Conservation (phyloP, 1,284 basidiomycete species). For the Leccinum angustisporum region DNA sequence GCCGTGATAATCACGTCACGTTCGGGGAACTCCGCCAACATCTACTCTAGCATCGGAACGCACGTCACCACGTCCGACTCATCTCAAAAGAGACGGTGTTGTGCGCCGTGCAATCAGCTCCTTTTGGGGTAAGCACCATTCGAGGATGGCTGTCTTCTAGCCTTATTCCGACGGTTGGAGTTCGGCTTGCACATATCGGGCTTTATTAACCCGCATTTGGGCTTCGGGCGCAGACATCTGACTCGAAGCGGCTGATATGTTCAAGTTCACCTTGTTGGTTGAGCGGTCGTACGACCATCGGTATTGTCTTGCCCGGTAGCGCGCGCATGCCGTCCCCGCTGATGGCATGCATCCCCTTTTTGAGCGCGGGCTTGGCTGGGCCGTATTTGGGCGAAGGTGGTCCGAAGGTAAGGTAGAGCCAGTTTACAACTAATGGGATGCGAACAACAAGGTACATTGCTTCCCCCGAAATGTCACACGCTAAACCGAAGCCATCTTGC, state of each 20-base stretch:
- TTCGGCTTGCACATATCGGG: constrained; percentile 8
- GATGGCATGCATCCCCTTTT: not conserved
- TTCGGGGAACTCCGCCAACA: constrained; percentile 16
- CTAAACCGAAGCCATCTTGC: not conserved
- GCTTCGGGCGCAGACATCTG: not conserved
- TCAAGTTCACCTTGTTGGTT: no score
- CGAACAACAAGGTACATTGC: not conserved
- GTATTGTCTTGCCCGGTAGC: constrained; percentile 2
- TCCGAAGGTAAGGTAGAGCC: not conserved
- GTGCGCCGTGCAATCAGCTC: not conserved
- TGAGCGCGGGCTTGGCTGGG: not conserved
- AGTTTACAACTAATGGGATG: no score
- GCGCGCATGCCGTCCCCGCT: constrained; percentile 7
- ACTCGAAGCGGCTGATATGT: not conserved
- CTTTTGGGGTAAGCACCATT: not conserved
- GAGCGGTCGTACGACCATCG: constrained; percentile 3
- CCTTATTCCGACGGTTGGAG: not conserved
- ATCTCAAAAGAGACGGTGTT: constrained; percentile 1
- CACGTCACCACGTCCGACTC: not conserved
- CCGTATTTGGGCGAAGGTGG: not conserved
- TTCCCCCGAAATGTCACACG: not conserved
- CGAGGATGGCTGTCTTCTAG: not conserved
- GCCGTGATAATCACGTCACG: constrained; percentile 14
- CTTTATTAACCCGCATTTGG: constrained; percentile 1
- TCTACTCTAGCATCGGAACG: constrained; percentile 11